A percentile compares a stretch with the other conserved stretches of the same genome.
phyloP scores from a whole-genome alignment of 345 rosid genomes.

The Cardamine chenopodiifolia region DNA sequence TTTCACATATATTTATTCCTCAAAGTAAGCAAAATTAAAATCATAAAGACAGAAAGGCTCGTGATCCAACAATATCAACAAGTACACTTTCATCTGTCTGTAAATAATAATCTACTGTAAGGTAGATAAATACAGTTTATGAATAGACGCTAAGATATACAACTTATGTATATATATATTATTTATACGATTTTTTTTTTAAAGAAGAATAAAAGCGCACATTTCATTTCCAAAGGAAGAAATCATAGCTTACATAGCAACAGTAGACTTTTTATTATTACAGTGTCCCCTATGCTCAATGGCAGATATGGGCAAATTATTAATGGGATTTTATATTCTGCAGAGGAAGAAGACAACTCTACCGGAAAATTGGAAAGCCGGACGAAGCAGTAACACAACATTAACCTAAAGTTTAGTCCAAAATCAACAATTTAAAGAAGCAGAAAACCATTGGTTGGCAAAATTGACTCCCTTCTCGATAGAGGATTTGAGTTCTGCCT shows the following conservation, averaged over 20 bases:
- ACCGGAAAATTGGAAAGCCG: conserved; percentile 9
- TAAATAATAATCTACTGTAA: neutral
- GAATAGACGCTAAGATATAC: neutral
- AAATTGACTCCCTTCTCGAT: conserved; percentile 82
- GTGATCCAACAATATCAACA: conserved; percentile 38
- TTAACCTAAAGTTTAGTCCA: conserved; percentile 5
- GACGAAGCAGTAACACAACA: neutral
- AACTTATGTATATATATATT: neutral
- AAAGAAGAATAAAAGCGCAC: neutral
- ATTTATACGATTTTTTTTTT: neutral
- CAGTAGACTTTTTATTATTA: conserved; percentile 3
- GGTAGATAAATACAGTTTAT: conserved; percentile 10
- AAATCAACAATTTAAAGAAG: neutral
- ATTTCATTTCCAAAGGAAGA: neutral
- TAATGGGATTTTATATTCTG: neutral
- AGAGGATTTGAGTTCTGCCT: conserved; percentile 69
- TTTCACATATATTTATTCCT: conserved; percentile 27
- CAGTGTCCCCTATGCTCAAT: neutral
- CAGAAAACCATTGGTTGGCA: conserved; percentile 45
- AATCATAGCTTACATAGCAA: conserved; percentile 1
- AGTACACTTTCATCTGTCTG: conserved; percentile 39
- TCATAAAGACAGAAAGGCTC: conserved; percentile 42
- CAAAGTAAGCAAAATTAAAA: conserved; percentile 26
- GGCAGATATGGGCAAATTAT: conserved; percentile 31
- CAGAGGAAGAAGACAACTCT: conserved; percentile 10